Percentiles rank a stretch among this genome's conserved stretches.
Conservation (phyloP, 2,329 filamentous ascomycete genomes). For the Arthroderma uncinatum region DNA sequence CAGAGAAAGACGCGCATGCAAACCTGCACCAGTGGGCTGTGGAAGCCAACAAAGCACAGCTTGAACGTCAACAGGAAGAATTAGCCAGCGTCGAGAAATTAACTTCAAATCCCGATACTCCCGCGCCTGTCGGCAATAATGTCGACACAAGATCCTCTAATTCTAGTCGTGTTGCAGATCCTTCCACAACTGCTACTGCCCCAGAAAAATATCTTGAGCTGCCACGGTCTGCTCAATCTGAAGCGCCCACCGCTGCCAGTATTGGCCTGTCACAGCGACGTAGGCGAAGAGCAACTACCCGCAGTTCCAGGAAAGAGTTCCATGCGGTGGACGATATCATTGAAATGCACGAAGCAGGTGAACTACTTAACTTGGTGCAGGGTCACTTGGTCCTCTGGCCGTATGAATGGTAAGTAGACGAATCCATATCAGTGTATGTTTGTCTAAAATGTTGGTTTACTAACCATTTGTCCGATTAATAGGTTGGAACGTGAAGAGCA, state of each 20-base stretch:
- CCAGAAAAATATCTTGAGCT: conserved; percentile 24
- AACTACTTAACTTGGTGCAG: conserved; percentile 68
- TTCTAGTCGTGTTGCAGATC: conserved; percentile 18
- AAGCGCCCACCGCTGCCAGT: conserved; percentile 33
- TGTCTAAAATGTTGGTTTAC: neutral
- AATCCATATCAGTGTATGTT: no score
- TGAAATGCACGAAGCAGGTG: conserved; percentile 63
- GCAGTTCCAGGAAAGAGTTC: conserved; percentile 38
- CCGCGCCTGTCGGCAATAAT: conserved; percentile 35
- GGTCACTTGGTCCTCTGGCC: conserved; percentile 85
- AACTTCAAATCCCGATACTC: conserved; percentile 20
- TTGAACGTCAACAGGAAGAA: conserved; percentile 26
- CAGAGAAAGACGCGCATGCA: conserved; percentile 22
- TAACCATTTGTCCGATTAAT: neutral
- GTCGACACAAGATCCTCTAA: conserved; percentile 21
- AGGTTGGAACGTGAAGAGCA: conserved; percentile 78
- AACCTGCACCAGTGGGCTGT: conserved; percentile 26
- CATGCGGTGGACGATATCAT: conserved; percentile 62
- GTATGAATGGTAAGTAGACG: conserved; percentile 62
- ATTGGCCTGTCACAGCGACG: conserved; percentile 30
- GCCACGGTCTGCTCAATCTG: conserved; percentile 21
- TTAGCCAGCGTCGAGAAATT: conserved; percentile 24
- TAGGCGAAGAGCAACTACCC: conserved; percentile 36
- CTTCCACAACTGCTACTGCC: conserved; percentile 15
- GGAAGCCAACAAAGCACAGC: conserved; percentile 25